Evolutionary conservation across 192 early-diverging fungal genomes (phyloP), one percentile per base, ranked within the genome.

Genomic region (Hyaloraphidium curvatum): DNA sequence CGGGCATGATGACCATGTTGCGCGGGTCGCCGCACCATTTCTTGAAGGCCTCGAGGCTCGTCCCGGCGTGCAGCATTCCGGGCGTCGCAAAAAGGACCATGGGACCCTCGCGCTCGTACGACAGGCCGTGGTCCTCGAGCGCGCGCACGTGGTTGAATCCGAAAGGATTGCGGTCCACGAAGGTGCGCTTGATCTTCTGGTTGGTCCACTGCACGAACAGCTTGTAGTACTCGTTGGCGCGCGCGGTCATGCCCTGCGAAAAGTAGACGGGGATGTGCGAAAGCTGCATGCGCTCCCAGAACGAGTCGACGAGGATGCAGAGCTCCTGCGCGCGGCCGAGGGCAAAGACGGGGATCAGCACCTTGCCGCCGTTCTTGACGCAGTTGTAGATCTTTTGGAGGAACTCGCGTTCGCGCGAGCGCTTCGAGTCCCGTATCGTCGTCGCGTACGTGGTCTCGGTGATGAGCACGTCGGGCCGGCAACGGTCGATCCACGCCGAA

Each of bases 121-220:
- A 19, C 7, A 48, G 23, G 23, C 14, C 14, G 14, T 48, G 51
- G 14, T 55, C 11, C 17, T 37, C 11, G 4, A 48, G 76, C 81
- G 83, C 94, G 1, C 84, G 67, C 51, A 98, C 91, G 55, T 88
- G 77, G 58, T 89, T 86, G 65, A 94, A 98, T 58, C 94, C 91
- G 69, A 98, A 98, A 79, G 87, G 84, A 58, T 96, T 98, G 56
- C 84, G 75, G 31, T 91, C 78, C 2, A 87, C 86, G 77, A 94
- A 93, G 2, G 82, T 84, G 23, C 73, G 71, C 62, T 90, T 92
- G 63, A 98, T 86, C 60, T 93, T 93, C 69, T 96, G 85, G 66
- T 94, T 94, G 19, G 91, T 96, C 94, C 94, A 98, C 56, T 81
- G 83, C 59, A 98, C 90, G 59, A 90, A 98, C 17, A 93, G 69